Percentiles rank a stretch among this genome's conserved stretches.
Evolutionary conservation across 2,329 filamentous ascomycete species (phyloP).

Genomic region (Fusarium nygamai): DNA sequence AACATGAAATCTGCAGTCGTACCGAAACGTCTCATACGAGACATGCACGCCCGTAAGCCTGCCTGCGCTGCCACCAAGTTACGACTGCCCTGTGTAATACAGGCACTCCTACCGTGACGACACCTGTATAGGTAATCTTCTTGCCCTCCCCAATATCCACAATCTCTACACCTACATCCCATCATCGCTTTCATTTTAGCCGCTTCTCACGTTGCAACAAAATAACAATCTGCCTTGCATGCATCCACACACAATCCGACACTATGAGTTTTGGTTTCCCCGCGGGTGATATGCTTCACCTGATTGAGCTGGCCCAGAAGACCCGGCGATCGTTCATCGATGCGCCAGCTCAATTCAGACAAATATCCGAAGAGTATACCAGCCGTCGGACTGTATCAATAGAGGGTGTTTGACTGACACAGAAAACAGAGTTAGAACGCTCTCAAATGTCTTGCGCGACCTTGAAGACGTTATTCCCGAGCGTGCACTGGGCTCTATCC

Average conservation of each 20-base stretch:
- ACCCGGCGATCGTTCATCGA: background rate
- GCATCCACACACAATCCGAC: background rate
- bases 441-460: background rate
- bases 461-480: background rate
- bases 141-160: background rate
- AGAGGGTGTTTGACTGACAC: background rate
- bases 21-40: background rate
- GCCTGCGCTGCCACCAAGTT: background rate
- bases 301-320: background rate
- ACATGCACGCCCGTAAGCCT: background rate
- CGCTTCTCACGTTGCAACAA: background rate
- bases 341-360: background rate
- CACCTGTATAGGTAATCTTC: background rate
- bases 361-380: background rate
- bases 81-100: background rate
- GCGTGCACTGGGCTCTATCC: background rate
- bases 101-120: background rate
- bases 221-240: background rate
- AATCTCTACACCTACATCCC: background rate
- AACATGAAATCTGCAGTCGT: background rate
- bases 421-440: background rate
- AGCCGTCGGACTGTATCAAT: accelerated
- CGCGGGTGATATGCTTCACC: background rate
- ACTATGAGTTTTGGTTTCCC: background rate
- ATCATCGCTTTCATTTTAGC: background rate